phyloP scores from a whole-genome alignment of 2,329 filamentous ascomycete genomes.

The Colletotrichum ledebouriae region DNA sequence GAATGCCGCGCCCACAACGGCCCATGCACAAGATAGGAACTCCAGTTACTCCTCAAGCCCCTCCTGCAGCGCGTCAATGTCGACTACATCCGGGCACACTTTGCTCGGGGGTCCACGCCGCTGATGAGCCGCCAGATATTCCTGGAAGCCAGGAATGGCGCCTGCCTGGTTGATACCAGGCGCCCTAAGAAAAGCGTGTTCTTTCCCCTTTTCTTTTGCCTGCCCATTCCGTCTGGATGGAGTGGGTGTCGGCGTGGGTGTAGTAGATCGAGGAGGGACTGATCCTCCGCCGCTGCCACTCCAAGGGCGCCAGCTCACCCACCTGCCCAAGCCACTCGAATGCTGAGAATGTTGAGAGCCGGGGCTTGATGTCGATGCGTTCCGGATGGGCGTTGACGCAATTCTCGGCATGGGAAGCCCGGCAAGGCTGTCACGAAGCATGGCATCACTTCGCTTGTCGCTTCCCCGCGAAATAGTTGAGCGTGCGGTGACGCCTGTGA shows the following conservation, averaged over 20 bases:
- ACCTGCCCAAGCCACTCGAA: constrained; percentile 55
- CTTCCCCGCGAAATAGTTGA: constrained; percentile 66
- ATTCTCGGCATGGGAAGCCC: constrained; percentile 53
- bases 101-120: constrained; percentile 67
- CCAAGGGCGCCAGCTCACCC: constrained; percentile 66
- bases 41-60: constrained; percentile 59
- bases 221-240: constrained; percentile 34
- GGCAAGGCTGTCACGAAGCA: constrained; percentile 69
- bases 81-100: constrained; percentile 69
- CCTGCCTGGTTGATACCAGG: constrained; percentile 86
- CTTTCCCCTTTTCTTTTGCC: constrained; percentile 48
- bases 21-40: not conserved
- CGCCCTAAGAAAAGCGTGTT: constrained; percentile 61
- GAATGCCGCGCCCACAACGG: not conserved
- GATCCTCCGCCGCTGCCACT: constrained; percentile 46
- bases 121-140: constrained; percentile 65
- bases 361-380: constrained; percentile 48
- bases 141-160: constrained; percentile 78
- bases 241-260: constrained; percentile 38
- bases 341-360: constrained; percentile 46
- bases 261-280: constrained; percentile 20
- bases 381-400: constrained; percentile 49
- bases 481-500: constrained; percentile 71
- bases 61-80: constrained; percentile 72
- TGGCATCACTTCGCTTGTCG: constrained; percentile 64